These are phyloP conservation scores for Rutstroemia sp. DNA, from an alignment of 2,329 filamentous ascomycete genomes.

Conservation along the genomic window DNA sequence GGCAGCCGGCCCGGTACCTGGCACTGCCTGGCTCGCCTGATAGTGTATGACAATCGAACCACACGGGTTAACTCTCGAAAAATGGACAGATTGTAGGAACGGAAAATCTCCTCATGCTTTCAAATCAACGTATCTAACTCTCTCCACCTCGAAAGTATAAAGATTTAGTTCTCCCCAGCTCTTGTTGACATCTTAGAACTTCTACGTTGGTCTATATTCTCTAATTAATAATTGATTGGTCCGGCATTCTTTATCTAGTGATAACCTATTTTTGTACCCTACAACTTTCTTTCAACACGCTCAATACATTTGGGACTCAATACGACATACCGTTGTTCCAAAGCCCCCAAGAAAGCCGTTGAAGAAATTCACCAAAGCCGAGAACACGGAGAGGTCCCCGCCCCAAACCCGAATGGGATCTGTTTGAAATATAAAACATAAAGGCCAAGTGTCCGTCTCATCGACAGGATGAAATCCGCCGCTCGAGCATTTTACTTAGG, in stretches of 20 bases:
- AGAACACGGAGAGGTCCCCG: not conserved
- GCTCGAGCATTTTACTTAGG: slow-evolving; percentile 53
- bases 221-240: not conserved
- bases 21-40: not conserved
- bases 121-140: not conserved
- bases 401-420: not conserved
- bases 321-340: not conserved
- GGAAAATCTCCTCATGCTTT: not conserved
- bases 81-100: slow-evolving; percentile 4
- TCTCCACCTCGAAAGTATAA: not conserved
- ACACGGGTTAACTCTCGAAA: not conserved
- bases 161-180: not conserved
- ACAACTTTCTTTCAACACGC: slow-evolving; percentile 3
- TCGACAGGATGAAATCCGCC: slow-evolving; percentile 41
- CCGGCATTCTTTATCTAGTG: not conserved
- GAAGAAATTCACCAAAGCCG: not conserved
- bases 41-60: not conserved
- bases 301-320: not conserved
- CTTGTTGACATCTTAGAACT: not conserved
- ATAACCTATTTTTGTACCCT: not conserved
- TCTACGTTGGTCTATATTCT: not conserved
- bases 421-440: not conserved
- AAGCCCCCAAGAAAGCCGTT: not conserved
- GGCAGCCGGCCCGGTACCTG: not conserved
- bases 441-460: slow-evolving; percentile 18